phyloP scores from a whole-genome alignment of 306 rosid species.

The Delonix regia region DNA sequence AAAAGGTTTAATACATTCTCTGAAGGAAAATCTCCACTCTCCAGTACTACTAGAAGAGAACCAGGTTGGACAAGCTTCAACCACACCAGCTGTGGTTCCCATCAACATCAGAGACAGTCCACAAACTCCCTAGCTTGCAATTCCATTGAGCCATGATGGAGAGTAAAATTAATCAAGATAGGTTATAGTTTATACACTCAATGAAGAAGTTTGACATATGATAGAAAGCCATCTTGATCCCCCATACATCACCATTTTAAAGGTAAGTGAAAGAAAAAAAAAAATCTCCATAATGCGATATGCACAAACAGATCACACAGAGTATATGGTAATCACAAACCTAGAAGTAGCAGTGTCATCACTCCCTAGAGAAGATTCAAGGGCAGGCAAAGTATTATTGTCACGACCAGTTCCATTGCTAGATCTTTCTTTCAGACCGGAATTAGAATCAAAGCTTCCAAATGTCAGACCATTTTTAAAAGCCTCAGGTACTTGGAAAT shows the following conservation, averaged over 20 bases:
- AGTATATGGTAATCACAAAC: constrained; percentile 53
- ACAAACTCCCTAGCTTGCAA: background rate
- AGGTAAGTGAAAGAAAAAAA: background rate
- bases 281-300: background rate
- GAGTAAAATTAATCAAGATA: background rate
- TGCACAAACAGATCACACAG: constrained; percentile 9
- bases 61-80: background rate
- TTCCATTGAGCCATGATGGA: background rate
- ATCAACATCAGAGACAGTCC: background rate
- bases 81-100: background rate
- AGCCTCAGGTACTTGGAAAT: constrained; percentile 72
- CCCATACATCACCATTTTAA: constrained; percentile 26
- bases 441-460: constrained; percentile 68
- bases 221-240: constrained; percentile 27
- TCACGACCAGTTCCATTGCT: constrained; percentile 40
- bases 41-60: background rate
- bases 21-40: constrained; percentile 17
- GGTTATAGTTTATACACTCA: background rate
- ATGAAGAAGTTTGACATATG: constrained; percentile 4
- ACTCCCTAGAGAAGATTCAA: constrained; percentile 49
- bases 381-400: constrained; percentile 27
- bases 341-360: constrained; percentile 51
- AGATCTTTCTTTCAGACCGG: constrained; percentile 41
- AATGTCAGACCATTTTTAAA: constrained; percentile 73
- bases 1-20: constrained; percentile 23